Evolutionary conservation across 2,329 filamentous ascomycete species (phyloP).

Genomic region (Aspergillus sp.): DNA sequence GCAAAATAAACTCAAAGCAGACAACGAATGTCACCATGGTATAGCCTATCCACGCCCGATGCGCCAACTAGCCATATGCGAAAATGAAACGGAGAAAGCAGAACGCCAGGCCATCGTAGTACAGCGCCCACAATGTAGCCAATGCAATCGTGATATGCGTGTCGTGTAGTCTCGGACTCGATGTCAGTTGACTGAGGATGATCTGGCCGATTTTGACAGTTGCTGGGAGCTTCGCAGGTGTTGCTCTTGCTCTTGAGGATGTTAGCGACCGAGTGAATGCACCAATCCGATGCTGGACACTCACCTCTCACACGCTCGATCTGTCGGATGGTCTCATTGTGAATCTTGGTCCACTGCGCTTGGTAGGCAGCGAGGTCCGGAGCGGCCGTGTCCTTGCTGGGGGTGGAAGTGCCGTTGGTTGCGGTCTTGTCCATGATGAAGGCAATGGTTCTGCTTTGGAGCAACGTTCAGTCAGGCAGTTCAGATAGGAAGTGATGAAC

Average conservation of each 20-base stretch:
- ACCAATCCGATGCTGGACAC: too few species aligned
- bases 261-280: not conserved
- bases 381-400: not conserved
- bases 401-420: not conserved
- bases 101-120: not conserved
- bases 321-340: constrained; percentile 15
- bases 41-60: not conserved
- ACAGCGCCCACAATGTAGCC: not conserved
- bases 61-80: not conserved
- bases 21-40: not conserved
- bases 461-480: not conserved
- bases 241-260: constrained; percentile 1
- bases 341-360: constrained; percentile 15
- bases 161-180: not conserved
- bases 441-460: not conserved
- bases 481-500: too few species aligned
- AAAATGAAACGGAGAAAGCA: not conserved
- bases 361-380: constrained; percentile 13
- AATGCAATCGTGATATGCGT: not conserved
- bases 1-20: too few species aligned
- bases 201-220: not conserved
- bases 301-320: constrained; percentile 15
- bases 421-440: constrained; percentile 5
- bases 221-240: not conserved
- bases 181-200: not conserved